Base-by-base conservation (phyloP, 352 stramenopile genomes). In the Phytopythium helicoides region DNA sequence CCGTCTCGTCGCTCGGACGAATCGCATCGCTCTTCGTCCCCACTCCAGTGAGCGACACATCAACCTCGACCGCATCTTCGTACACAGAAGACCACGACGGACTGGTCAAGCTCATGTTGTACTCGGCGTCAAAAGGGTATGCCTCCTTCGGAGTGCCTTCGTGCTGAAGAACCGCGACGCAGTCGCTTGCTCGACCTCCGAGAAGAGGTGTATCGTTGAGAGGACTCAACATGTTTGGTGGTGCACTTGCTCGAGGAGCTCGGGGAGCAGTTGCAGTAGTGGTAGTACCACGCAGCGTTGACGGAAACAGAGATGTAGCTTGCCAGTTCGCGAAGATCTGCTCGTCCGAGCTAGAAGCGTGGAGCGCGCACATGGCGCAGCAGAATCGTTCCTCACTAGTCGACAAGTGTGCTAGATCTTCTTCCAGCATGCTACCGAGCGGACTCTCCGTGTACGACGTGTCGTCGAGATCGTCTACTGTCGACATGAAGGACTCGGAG, bases 331-430 rank as follows among this genome's bases (percentile, higher is more conserved):
- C 55, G 16, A 77, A 77, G 26, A 77, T 60, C 45, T 73, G 60
- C 51, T 77, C 68, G 23, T 77, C 68, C 21, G 68, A 77, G 19
- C 55, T 59, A 16, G 6, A 56, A 46, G 55, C 56, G 22, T 71
- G 56, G 36, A 77, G 45, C 5, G 68, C 64, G 34, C 68, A 77
- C 68, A 77, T 77, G 22, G 64, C 64, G 39, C 68, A 77, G 31
- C 68, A 77, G 22, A 71, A 60, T 12, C 54, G 60, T 53, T 68
- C 64, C 2, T 55, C 58, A 11, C 53, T 58, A 18, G 16, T 33
- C 3, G 2, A n/a, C 19, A 36, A n/a, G 18, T 28, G 28, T 6
- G 62, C 50, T 9, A 48, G 9, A 41, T 64, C 58, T 9, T 64
- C 48, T 42, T 71, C 48, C 9, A 37, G 34, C 7, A 15, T 26